These are phyloP conservation scores for Begonia fuchsioides DNA, from an alignment of 306 rosid species.

Conservation along the genomic window DNA sequence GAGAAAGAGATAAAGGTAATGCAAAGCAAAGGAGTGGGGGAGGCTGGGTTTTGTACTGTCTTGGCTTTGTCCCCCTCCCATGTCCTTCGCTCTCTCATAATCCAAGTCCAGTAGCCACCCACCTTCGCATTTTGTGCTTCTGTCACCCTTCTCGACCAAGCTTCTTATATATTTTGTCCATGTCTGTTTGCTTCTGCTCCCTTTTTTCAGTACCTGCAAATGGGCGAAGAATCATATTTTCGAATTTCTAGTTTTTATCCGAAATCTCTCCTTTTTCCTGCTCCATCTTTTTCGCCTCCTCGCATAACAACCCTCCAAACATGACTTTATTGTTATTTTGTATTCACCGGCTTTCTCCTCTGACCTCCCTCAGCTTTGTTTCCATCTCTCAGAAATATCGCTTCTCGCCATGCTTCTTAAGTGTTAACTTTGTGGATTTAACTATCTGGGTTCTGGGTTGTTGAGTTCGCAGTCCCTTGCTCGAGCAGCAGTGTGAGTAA, in stretches of 20 bases:
- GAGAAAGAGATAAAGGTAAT: slow-evolving; percentile 36
- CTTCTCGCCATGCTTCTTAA: slow-evolving; percentile 39
- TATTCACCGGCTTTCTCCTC: slow-evolving; percentile 24
- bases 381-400: slow-evolving; percentile 36
- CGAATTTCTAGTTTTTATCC: slow-evolving; percentile 68
- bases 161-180: slow-evolving; percentile 60
- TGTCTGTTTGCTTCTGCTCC: slow-evolving; percentile 65
- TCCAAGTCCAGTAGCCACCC: slow-evolving; percentile 40
- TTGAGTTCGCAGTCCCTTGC: slow-evolving; percentile 14
- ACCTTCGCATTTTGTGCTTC: slow-evolving; percentile 43
- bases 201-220: slow-evolving; percentile 70
- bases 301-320: slow-evolving; percentile 17
- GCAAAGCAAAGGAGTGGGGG: slow-evolving; percentile 28
- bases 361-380: slow-evolving; percentile 27
- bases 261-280: slow-evolving; percentile 14
- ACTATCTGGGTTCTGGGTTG: slow-evolving; percentile 3
- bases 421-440: slow-evolving; percentile 22
- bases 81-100: slow-evolving; percentile 25
- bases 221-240: slow-evolving; percentile 69
- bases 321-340: slow-evolving; percentile 28
- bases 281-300: background rate
- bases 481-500: slow-evolving; percentile 22
- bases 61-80: slow-evolving; percentile 76
- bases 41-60: slow-evolving; percentile 74
- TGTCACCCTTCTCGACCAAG: slow-evolving; percentile 65